Percentiles rank a stretch among this genome's conserved stretches.
phyloP scores from a whole-genome alignment of 2,329 filamentous ascomycete species.

The Talaromyces sp. region DNA sequence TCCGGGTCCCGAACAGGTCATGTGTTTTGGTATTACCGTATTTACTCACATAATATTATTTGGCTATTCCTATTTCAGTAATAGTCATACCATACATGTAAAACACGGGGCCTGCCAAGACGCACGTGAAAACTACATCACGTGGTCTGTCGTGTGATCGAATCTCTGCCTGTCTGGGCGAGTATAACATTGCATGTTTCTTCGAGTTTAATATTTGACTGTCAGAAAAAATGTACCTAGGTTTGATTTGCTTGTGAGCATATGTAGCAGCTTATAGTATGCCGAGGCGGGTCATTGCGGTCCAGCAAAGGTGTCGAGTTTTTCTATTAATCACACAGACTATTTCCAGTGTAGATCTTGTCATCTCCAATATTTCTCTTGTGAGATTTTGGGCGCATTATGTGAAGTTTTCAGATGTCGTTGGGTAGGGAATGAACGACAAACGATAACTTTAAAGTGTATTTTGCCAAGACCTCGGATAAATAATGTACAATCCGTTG shows the following conservation, averaged over 20 bases:
- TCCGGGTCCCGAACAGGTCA: not conserved
- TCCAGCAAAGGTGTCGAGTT: too few species aligned
- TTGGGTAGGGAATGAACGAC: not conserved
- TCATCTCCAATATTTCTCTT: not conserved
- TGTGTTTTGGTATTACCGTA: not conserved
- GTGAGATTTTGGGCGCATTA: not conserved
- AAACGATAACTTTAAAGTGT: not conserved
- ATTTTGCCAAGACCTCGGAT: not conserved
- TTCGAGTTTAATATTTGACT: too few species aligned
- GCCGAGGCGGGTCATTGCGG: too few species aligned
- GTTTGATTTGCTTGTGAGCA: too few species aligned
- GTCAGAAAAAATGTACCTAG: too few species aligned
- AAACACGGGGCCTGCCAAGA: not conserved
- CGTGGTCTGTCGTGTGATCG: not conserved
- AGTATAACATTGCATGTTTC: too few species aligned
- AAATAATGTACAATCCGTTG: too few species aligned
- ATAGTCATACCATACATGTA: not conserved
- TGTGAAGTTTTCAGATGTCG: slow-evolving; percentile 4
- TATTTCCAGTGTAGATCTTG: too few species aligned
- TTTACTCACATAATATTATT: not conserved
- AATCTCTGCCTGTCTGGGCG: too few species aligned
- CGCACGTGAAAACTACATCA: not conserved
- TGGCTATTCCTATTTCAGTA: not conserved
- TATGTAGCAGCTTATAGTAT: too few species aligned
- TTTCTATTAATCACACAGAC: too few species aligned